phyloP scores from a whole-genome alignment of 768 basidiomycete genomes.

The Pleurotus djamor region DNA sequence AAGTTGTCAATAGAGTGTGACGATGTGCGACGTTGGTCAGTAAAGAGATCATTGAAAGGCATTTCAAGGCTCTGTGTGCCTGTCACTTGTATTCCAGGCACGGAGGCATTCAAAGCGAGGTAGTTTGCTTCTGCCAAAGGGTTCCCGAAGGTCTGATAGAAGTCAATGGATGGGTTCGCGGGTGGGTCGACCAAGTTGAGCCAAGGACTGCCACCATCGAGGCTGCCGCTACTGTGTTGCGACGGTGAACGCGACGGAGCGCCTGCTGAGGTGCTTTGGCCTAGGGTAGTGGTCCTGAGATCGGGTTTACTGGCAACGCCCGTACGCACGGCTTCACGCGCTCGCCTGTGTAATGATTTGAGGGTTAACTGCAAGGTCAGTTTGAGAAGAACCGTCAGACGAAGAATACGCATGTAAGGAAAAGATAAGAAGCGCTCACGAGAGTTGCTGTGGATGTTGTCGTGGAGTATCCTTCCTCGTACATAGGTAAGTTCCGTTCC shows the following conservation, averaged over 20 bases:
- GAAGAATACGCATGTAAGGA: not conserved
- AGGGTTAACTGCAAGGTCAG: constrained; percentile 28
- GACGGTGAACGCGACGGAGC: constrained; percentile 34
- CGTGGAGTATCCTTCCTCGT: constrained; percentile 35
- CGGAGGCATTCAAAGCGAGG: not conserved
- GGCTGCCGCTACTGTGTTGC: constrained; percentile 28
- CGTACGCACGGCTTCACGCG: constrained; percentile 22
- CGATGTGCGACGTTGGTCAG: too few relatives aligned
- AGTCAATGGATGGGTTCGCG: constrained; percentile 5
- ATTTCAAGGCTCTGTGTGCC: not conserved
- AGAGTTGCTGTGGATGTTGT: constrained; percentile 33
- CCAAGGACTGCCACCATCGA: too few relatives aligned
- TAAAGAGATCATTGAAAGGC: not conserved
- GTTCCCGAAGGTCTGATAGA: constrained; percentile 9
- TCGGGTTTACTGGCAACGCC: constrained; percentile 13
- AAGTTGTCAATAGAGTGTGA: too few relatives aligned
- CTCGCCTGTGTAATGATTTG: constrained; percentile 32
- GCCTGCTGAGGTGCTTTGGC: constrained; percentile 22
- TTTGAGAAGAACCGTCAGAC: not conserved
- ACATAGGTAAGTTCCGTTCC: constrained; percentile 33
- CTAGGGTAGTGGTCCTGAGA: not conserved
- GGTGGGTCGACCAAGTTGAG: not conserved
- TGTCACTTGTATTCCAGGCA: not conserved
- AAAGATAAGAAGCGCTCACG: constrained; percentile 20
- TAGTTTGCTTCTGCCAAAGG: not conserved